These are phyloP conservation scores for Chlamydomonas incerta DNA, from an alignment of 139 green algal genomes.

Conservation along the genomic window DNA sequence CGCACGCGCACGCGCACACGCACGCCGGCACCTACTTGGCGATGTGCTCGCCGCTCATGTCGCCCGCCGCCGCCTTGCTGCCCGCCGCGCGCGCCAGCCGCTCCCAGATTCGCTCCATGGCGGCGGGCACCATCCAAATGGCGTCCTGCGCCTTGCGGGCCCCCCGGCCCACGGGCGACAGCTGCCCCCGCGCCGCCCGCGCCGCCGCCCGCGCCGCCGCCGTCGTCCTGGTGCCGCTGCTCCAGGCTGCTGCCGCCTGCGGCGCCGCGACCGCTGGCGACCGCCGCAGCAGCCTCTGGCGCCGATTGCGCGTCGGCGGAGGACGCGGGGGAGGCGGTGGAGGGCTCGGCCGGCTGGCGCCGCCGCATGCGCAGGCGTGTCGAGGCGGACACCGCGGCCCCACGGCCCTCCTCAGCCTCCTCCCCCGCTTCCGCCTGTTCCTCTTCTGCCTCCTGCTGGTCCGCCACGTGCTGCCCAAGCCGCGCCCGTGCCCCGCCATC, in stretches of 20 bases:
- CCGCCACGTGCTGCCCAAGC: no score
- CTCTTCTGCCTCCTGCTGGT: neutral
- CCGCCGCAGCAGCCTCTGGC: no score
- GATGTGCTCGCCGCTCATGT: constrained; percentile 15
- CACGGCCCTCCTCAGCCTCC: neutral
- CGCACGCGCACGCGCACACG: neutral
- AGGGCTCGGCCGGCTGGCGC: no score
- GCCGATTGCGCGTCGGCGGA: no score
- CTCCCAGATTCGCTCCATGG: constrained; percentile 33
- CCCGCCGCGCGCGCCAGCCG: constrained; percentile 20
- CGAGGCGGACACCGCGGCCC: no score
- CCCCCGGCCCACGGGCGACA: neutral
- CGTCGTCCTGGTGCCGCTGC: no score
- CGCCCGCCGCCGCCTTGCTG: neutral
- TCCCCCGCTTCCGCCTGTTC: neutral
- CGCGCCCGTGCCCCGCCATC: no score
- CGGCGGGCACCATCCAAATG: constrained; percentile 24
- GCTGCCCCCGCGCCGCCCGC: neutral
- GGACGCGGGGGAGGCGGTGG: no score
- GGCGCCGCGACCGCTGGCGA: no score
- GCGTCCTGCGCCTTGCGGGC: neutral
- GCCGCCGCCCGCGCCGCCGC: neutral
- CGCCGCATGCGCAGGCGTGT: no score
- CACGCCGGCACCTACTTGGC: neutral
- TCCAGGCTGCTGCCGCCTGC: no score